These are phyloP conservation scores for Fusarium protoensiforme DNA, from an alignment of 2,329 filamentous ascomycete genomes.

Conservation along the genomic window DNA sequence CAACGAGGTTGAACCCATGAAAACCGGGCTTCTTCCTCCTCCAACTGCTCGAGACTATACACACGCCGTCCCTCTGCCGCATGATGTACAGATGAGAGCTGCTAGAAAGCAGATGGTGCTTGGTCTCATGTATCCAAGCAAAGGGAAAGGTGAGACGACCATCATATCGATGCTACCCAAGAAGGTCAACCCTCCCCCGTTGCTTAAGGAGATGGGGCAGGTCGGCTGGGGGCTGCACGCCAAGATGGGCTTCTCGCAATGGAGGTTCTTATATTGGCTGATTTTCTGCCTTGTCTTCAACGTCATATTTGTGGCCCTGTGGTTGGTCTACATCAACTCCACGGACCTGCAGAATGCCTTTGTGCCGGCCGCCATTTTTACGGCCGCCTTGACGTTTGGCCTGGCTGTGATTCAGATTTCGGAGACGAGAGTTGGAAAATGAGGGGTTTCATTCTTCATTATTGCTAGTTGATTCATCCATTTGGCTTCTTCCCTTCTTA, in stretches of 20 bases:
- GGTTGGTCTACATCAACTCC: neutral
- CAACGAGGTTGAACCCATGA: neutral
- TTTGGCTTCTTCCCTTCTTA: too few relatives aligned
- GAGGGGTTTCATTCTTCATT: neutral
- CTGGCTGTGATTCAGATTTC: neutral
- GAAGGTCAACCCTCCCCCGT: neutral
- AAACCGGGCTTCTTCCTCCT: neutral
- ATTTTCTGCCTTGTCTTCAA: neutral
- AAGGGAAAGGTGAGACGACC: neutral
- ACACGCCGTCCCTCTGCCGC: neutral
- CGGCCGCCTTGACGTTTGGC: neutral
- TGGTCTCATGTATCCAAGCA: neutral
- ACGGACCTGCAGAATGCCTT: neutral
- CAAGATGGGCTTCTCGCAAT: neutral
- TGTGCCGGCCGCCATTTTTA: neutral
- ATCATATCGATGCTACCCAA: neutral
- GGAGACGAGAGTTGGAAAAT: neutral
- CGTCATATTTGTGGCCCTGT: neutral
- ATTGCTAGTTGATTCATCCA: too few relatives aligned
- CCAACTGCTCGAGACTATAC: neutral
- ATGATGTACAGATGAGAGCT: neutral
- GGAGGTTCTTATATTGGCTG: neutral
- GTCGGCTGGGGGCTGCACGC: neutral
- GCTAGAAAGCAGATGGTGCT: neutral
- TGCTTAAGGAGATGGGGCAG: neutral